Conservation (phyloP, 768 basidiomycete species). For the Amanita thiersii region DNA sequence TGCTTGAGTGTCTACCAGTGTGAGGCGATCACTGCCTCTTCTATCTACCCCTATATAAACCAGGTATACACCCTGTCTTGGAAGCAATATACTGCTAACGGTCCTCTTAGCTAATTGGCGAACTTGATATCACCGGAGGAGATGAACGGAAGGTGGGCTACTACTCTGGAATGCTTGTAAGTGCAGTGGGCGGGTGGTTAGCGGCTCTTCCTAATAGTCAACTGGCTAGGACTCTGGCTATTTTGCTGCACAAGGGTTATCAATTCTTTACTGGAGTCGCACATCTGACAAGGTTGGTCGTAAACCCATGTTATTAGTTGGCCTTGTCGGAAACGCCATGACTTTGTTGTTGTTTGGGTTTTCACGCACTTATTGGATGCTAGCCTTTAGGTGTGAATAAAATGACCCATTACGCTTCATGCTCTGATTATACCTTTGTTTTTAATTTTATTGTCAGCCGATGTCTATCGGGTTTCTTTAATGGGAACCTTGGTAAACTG, state of each 20-base stretch:
- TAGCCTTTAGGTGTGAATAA: constrained; percentile 59
- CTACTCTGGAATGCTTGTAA: constrained; percentile 51
- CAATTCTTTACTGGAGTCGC: constrained; percentile 57
- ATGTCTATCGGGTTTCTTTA: no score
- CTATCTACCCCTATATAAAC: constrained; percentile 40
- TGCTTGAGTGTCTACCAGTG: constrained; percentile 50
- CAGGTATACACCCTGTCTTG: no score
- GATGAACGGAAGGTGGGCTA: constrained; percentile 60
- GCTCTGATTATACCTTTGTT: no score
- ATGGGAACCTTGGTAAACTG: no score
- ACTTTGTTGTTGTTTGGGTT: constrained; percentile 57
- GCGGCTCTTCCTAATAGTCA: background rate
- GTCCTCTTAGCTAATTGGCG: no score
- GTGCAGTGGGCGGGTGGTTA: background rate
- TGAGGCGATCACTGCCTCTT: constrained; percentile 56
- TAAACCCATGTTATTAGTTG: constrained; percentile 48
- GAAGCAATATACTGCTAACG: constrained; percentile 24
- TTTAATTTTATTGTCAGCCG: no score
- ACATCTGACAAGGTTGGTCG: constrained; percentile 52
- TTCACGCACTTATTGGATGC: constrained; percentile 41
- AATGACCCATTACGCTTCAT: no score
- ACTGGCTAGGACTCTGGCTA: constrained; percentile 48
- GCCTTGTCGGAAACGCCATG: constrained; percentile 38
- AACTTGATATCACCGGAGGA: constrained; percentile 54
- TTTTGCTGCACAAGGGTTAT: constrained; percentile 47